Evolutionary conservation across 2,329 filamentous ascomycete genomes (phyloP).

Genomic region (Waltergamsia citrina): DNA sequence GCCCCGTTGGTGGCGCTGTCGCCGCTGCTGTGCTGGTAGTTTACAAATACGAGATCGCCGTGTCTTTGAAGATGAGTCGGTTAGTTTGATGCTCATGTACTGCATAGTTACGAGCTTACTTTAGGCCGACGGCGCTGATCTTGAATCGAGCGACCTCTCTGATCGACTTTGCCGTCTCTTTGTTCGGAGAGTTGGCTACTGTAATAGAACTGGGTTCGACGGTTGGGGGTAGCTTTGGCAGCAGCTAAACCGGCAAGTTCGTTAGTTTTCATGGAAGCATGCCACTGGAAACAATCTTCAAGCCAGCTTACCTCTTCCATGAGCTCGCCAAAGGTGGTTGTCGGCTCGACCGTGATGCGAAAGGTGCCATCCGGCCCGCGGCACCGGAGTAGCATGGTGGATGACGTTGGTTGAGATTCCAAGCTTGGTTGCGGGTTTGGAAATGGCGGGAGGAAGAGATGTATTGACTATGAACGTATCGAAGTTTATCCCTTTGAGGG

Average conservation of each 20-base stretch:
- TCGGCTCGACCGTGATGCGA: conserved; percentile 68
- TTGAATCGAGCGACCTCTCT: conserved; percentile 46
- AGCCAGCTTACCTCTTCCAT: conserved; percentile 16
- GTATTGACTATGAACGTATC: too few relatives aligned
- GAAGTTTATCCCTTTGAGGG: too few relatives aligned
- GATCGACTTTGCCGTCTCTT: conserved; percentile 49
- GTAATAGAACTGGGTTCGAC: conserved; percentile 50
- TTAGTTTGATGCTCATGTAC: background rate
- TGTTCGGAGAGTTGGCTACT: conserved; percentile 51
- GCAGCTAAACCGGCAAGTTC: conserved; percentile 29
- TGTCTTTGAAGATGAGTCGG: conserved; percentile 49
- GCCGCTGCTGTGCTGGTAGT: conserved; percentile 58
- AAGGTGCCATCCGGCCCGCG: conserved; percentile 90
- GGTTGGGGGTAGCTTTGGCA: conserved; percentile 49
- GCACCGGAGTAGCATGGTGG: conserved; percentile 72
- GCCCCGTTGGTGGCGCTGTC: conserved; percentile 26
- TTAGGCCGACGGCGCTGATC: conserved; percentile 50
- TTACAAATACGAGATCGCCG: conserved; percentile 83
- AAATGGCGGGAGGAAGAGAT: too few relatives aligned
- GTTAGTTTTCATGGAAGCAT: background rate
- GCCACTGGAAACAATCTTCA: too few relatives aligned
- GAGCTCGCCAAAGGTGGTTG: conserved; percentile 61
- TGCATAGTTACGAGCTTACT: conserved; percentile 27
- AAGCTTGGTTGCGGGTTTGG: too few relatives aligned
- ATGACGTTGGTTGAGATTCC: too few relatives aligned